Base-by-base conservation (phyloP, 225 moss, liverwort and hornwort genomes). In the Thuidium tamariscinum region DNA sequence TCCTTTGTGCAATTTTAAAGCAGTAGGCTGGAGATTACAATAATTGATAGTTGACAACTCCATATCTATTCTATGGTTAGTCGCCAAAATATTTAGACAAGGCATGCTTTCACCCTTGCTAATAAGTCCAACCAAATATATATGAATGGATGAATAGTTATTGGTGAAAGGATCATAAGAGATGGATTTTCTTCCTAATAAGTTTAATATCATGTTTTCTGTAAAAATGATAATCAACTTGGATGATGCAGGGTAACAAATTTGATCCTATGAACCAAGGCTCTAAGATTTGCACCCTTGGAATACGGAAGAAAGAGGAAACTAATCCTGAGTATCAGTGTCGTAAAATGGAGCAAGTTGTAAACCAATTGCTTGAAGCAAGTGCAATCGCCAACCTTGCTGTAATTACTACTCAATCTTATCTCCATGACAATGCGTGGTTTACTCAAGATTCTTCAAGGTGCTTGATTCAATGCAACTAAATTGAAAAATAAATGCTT, bases 261-360 rank as follows among this genome's bases (percentile, higher is more conserved):
- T 94, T 94, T 90, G 99, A 99, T 94, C 93, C 93, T 4, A 80
- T 99, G 69, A 97, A 95, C 88, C 95, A 91, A 89, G 92, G 86
- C 82, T 91, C 81, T 18, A 88, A 77, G 84, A 80, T 87, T 48
- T 87, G 76, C 48, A 88, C 88, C 59, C 61, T 54, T 88, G 87
- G 89, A 57, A 55, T 56, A 68, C 80, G 84, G 51, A 95, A 89
- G 86, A 95, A 94, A 84, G 93, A 96, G 68, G 95, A 95, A 82
- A 81, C 57, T 26, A 95, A 94, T 86, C 90, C 89, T 21, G 96
- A 94, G 83, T 91, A 89, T 79, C 95, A 92, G 52, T 93, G 96
- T 64, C 92, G 91, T 30, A 91, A 95, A 87, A 88, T 95, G 88
- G 99, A 97, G 90, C 91, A 85, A 89, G 86, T 87, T 85, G 91